A percentile compares a stretch with the other conserved stretches of the same genome.
phyloP scores from a whole-genome alignment of 2,329 filamentous ascomycete genomes.

The Neofusicoccum parvum region DNA sequence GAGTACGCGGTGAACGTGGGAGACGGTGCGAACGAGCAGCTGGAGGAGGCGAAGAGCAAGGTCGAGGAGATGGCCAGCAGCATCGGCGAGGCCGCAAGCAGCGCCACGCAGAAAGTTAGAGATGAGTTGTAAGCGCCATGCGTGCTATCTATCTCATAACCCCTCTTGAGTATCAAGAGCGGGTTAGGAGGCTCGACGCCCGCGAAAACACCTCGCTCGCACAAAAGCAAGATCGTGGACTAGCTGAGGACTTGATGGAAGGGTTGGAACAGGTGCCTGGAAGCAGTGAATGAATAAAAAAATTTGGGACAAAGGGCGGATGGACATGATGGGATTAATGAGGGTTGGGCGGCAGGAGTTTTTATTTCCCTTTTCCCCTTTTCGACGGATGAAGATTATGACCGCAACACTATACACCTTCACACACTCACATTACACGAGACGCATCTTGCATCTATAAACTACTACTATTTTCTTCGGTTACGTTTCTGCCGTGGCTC shows the following conservation, averaged over 20 bases:
- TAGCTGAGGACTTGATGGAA: background rate
- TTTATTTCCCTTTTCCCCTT: background rate
- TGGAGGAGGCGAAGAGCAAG: conserved; percentile 41
- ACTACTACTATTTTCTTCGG: background rate
- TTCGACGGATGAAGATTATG: background rate
- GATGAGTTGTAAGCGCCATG: conserved; percentile 53
- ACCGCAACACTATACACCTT: background rate
- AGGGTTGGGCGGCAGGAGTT: background rate
- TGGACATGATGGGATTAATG: background rate
- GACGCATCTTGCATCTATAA: background rate
- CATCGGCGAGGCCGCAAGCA: conserved; percentile 37
- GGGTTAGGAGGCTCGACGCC: background rate
- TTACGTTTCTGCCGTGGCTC: background rate
- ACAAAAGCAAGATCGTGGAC: too few relatives aligned
- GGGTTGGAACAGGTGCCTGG: background rate
- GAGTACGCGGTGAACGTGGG: conserved; percentile 42
- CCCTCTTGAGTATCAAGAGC: background rate
- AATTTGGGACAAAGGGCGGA: background rate
- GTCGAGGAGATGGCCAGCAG: conserved; percentile 52
- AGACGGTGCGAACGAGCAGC: conserved; percentile 30
- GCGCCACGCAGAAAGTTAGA: conserved; percentile 49
- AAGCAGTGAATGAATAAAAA: too few relatives aligned
- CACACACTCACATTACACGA: background rate
- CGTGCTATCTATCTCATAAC: background rate
- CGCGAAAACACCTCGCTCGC: too few relatives aligned